A percentile compares a stretch with the other conserved stretches of the same genome.
Conservation (phyloP, 225 moss, liverwort and hornwort genomes). For the Lunularia cruciata region DNA sequence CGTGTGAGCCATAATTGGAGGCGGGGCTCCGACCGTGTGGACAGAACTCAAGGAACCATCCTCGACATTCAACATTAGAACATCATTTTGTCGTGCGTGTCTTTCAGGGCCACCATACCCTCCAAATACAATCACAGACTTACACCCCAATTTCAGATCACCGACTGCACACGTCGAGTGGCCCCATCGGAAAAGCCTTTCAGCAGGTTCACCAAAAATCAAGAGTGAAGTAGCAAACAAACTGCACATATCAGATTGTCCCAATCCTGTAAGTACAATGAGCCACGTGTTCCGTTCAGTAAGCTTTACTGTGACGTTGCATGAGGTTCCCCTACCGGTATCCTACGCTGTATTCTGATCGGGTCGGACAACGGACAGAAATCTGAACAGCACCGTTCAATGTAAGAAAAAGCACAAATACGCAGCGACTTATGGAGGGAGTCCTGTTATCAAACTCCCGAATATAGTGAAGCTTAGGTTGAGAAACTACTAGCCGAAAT, state of each 20-base stretch:
- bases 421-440: too few relatives aligned
- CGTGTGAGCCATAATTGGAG: slow-evolving; percentile 73
- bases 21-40: slow-evolving; percentile 39
- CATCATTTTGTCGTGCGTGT: slow-evolving; percentile 65
- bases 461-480: too few relatives aligned
- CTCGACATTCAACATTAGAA: slow-evolving; percentile 48
- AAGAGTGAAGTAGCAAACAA: slow-evolving; percentile 55
- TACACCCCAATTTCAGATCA: slow-evolving; percentile 26
- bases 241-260: slow-evolving; percentile 70
- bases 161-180: slow-evolving; percentile 57
- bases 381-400: too few relatives aligned
- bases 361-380: too few relatives aligned
- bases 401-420: too few relatives aligned
- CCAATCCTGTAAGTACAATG: slow-evolving; percentile 29
- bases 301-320: too few relatives aligned
- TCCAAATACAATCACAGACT: slow-evolving; percentile 65
- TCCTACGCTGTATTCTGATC: too few relatives aligned
- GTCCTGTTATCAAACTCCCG: too few relatives aligned
- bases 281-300: neutral
- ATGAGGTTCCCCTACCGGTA: too few relatives aligned
- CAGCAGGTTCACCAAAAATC: slow-evolving; percentile 50
- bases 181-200: slow-evolving; percentile 72
- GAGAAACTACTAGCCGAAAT: too few relatives aligned
- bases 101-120: slow-evolving; percentile 79
- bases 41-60: slow-evolving; percentile 51